Conservation (phyloP, 1,284 basidiomycete genomes). For the Trichosporon asahii region DNA sequence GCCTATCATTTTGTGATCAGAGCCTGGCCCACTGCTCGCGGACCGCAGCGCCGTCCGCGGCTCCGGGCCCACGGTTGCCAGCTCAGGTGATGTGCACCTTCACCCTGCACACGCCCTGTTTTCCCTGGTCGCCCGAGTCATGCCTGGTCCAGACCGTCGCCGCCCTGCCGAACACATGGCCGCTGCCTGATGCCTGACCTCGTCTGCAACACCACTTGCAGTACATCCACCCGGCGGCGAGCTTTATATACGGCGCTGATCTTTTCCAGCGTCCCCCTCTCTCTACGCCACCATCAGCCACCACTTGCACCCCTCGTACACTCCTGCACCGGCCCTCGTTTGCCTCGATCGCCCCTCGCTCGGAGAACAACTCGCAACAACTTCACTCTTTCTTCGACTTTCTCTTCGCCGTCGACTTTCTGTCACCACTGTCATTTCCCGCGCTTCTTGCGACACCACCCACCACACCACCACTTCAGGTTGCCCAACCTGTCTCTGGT, state of each 20-base stretch:
- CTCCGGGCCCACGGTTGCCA: not conserved
- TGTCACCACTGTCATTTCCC: not conserved
- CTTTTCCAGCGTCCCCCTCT: not conserved
- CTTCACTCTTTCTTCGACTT: not conserved
- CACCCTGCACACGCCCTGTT: not conserved
- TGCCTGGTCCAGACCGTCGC: not conserved
- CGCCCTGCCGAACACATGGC: conserved; percentile 1
- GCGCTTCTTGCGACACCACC: not conserved
- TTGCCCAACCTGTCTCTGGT: not conserved
- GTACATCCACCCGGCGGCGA: not conserved
- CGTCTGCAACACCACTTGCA: not conserved
- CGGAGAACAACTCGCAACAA: not conserved
- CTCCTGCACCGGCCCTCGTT: not conserved
- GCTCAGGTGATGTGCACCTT: not conserved
- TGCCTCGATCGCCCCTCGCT: not conserved
- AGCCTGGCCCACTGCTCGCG: not conserved
- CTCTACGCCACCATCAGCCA: conserved; percentile 10
- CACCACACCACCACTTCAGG: not conserved
- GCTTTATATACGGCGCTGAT: conserved; percentile 3
- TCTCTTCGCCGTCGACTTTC: not conserved
- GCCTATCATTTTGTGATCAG: not conserved
- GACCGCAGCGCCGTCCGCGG: no score
- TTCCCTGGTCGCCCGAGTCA: conserved; percentile 1
- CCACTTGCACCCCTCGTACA: not conserved
- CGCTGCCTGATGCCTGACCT: not conserved